Base-by-base conservation (phyloP, 345 rosid genomes). In the Brassica carinata region DNA sequence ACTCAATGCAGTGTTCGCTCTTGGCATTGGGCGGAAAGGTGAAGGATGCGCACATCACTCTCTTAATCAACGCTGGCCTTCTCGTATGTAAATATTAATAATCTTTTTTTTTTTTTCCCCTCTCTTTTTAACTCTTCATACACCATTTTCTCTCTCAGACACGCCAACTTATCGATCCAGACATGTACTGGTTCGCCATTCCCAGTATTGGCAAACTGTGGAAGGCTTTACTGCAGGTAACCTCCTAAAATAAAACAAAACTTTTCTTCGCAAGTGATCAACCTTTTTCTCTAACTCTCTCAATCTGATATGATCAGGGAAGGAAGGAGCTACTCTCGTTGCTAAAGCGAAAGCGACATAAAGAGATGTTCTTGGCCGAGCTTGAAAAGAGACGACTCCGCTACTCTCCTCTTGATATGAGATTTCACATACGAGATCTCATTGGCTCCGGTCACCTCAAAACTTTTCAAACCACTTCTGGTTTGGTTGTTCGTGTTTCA, bases 361-460 rank as follows among this genome's bases (percentile, higher is more conserved):
- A 90, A 87, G 99, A 96, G 86, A 93, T 93, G 96, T 86, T 92
- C 92, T 71, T 96, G 90, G 87, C 94, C 2, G 33, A 84, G 77
- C 84, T 96, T 74, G 98, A 96, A 85, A 96, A 92, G 87, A 96
- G 86, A 87, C 85, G 85, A 38, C 97, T 96, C 65, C 88, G 96
- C 48, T 74, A 73, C 15, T 92, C 98, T 66, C 91, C 85, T n/a
- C 88, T 96, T 48, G 98, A 93, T 81, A 88, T 93, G 81, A 93
- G 99, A 80, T 96, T 93, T 86, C 99, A 93, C 85, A 86, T 93
- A 31, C 92, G 98, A 45, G 99, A 96, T 78, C 83, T 93, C 87
- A 89, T 93, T 77, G 98, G 99, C 84, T 96, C 99, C 13, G 97
- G 97, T 76, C 91, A 86, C 78, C 86, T 93, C 69, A 87, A 85